Evolutionary conservation across 495 filamentous ascomycete species (phyloP).

Genomic region (Aspergillus sclerotioniger): DNA sequence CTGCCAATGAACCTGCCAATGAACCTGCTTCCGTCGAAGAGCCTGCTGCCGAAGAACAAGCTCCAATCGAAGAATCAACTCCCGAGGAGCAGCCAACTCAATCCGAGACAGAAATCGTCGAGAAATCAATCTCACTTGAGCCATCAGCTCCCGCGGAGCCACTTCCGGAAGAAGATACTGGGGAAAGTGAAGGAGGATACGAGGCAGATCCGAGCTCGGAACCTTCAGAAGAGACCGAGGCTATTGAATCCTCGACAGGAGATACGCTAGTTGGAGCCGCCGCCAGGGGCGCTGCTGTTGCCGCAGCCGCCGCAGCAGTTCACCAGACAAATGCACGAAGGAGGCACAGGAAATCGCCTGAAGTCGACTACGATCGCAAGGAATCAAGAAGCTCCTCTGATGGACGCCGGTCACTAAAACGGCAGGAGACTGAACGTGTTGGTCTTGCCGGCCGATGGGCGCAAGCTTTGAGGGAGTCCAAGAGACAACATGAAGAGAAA

Average conservation of each 20-base stretch:
- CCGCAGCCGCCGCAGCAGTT: conserved; percentile 14
- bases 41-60: conserved; percentile 5
- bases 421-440: conserved; percentile 38
- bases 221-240: conserved; percentile 17
- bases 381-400: conserved; percentile 41
- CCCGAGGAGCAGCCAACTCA: conserved; percentile 7
- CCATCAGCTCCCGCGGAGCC: conserved; percentile 3
- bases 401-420: conserved; percentile 29
- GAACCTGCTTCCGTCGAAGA: conserved; percentile 16
- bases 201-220: conserved; percentile 19
- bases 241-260: background rate
- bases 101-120: conserved; percentile 6
- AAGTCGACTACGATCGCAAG: conserved; percentile 30
- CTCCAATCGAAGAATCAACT: conserved; percentile 9
- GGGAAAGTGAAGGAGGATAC: background rate
- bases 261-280: conserved; percentile 9
- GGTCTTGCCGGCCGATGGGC: conserved; percentile 40
- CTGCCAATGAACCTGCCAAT: conserved; percentile 15
- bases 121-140: background rate
- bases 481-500: conserved; percentile 40
- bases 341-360: conserved; percentile 31
- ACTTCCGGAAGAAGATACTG: conserved; percentile 2
- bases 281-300: conserved; percentile 14
- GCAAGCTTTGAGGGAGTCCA: conserved; percentile 40
- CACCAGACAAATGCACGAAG: conserved; percentile 23